Evolutionary conservation across 2,329 filamentous ascomycete species (phyloP).

Genomic region (Ilyonectria sp.): DNA sequence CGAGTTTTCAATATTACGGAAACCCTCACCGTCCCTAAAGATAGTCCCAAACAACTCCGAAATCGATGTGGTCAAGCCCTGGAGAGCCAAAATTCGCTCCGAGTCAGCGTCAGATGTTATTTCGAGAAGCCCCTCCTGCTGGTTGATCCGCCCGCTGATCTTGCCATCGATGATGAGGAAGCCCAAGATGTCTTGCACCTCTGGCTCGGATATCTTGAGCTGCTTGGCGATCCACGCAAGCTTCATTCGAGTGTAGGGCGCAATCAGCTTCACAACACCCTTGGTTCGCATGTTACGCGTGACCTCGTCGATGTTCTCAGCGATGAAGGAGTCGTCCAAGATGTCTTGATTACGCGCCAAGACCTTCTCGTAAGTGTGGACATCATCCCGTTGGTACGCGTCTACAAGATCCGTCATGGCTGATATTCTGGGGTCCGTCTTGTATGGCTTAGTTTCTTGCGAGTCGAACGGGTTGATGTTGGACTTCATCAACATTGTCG

Average conservation of each 20-base stretch:
- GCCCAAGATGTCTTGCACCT: constrained; percentile 96
- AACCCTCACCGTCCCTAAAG: constrained; percentile 84
- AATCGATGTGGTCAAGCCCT: constrained; percentile 80
- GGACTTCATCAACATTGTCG: constrained; percentile 98
- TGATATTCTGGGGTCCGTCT: constrained; percentile 92
- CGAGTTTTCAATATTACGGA: constrained; percentile 55
- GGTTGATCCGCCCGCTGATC: constrained; percentile 90
- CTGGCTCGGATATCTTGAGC: constrained; percentile 85
- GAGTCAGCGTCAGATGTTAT: constrained; percentile 82
- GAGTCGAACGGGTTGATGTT: constrained; percentile 99
- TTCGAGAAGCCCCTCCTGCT: constrained; percentile 86
- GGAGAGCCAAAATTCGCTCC: constrained; percentile 81
- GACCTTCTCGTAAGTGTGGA: constrained; percentile 91
- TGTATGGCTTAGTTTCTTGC: constrained; percentile 98
- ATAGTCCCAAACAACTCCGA: constrained; percentile 78
- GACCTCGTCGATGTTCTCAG: constrained; percentile 99
- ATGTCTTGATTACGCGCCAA: constrained; percentile 91
- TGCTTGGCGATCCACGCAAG: constrained; percentile 89
- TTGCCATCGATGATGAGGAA: constrained; percentile 94
- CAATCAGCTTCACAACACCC: constrained; percentile 92
- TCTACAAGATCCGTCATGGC: constrained; percentile 98
- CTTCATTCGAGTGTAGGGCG: constrained; percentile 94
- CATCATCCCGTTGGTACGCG: constrained; percentile 95
- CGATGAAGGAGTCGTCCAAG: constrained; percentile 93
- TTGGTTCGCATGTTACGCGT: constrained; percentile 98